Percentiles rank a stretch among this genome's conserved stretches.
Evolutionary conservation across 192 early-diverging fungal genomes (phyloP).

Genomic region (Physocladia obscura): DNA sequence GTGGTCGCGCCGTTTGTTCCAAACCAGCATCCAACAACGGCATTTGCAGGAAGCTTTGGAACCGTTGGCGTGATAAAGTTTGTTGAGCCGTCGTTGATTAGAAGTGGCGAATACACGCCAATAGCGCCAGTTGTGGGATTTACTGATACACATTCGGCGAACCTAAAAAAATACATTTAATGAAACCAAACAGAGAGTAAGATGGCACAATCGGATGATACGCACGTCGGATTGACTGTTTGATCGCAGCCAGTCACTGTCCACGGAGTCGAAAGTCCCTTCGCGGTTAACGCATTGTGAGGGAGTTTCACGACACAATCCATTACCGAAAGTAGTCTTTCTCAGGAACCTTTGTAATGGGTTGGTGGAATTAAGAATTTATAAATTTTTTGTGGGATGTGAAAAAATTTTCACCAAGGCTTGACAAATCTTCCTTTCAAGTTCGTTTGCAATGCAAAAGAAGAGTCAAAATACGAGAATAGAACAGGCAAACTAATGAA

Average conservation of each 20-base stretch:
- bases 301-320: slow-evolving; percentile 17
- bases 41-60: slow-evolving; percentile 32
- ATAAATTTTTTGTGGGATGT: too few species aligned
- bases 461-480: too few species aligned
- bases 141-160: slow-evolving; percentile 39
- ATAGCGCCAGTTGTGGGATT: slow-evolving; percentile 29
- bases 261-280: slow-evolving; percentile 29
- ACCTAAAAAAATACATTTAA: slow-evolving; percentile 25
- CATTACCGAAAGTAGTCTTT: neutral
- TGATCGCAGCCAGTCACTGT: slow-evolving; percentile 25
- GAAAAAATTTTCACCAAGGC: too few species aligned
- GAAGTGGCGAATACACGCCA: slow-evolving; percentile 37
- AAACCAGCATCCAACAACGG: slow-evolving; percentile 41
- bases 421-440: too few species aligned
- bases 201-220: slow-evolving; percentile 22
- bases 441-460: too few species aligned
- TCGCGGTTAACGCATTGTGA: slow-evolving; percentile 22
- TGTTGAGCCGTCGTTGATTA: slow-evolving; percentile 33
- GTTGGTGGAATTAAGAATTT: too few species aligned
- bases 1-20: slow-evolving; percentile 44
- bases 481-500: too few species aligned
- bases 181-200: slow-evolving; percentile 29
- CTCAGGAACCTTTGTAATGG: too few species aligned
- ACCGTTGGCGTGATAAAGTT: slow-evolving; percentile 30
- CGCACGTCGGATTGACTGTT: slow-evolving; percentile 25